Conservation (phyloP, 169 alveolate genomes). For the Perkinsus olseni region DNA sequence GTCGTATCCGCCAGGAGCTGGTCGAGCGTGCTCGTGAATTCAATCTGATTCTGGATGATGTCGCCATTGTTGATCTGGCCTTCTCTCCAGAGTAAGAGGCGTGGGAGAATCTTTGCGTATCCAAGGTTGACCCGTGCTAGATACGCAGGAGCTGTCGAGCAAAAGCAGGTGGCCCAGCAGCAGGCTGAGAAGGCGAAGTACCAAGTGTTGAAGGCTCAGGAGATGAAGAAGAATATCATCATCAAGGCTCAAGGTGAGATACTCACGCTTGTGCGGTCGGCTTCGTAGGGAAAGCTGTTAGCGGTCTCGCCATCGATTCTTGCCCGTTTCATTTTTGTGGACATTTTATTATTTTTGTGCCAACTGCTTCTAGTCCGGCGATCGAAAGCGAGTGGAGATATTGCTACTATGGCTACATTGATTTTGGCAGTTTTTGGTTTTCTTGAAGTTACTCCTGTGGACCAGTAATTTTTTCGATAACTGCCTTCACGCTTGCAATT, state of each 20-base stretch:
- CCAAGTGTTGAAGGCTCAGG: slow-evolving; percentile 84
- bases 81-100: slow-evolving; percentile 77
- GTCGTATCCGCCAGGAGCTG: slow-evolving; percentile 73
- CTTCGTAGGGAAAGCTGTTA: not conserved
- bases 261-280: slow-evolving; percentile 81
- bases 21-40: slow-evolving; percentile 87
- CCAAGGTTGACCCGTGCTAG: not conserved
- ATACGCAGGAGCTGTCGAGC: slow-evolving; percentile 78
- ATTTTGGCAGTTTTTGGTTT: no score
- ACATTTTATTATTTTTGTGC: not conserved
- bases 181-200: slow-evolving; percentile 94
- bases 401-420: no score
- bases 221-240: slow-evolving; percentile 86
- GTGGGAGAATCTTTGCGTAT: slow-evolving; percentile 18
- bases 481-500: no score
- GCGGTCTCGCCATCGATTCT: not conserved
- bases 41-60: slow-evolving; percentile 89
- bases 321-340: not conserved
- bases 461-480: no score
- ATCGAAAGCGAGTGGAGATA: no score
- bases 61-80: slow-evolving; percentile 70
- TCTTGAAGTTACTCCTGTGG: no score
- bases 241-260: slow-evolving; percentile 92
- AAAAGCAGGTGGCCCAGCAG: slow-evolving; percentile 95
- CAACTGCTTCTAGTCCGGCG: no score